Conservation (phyloP, 768 basidiomycete genomes). For the Amanita pseudoporphyria region DNA sequence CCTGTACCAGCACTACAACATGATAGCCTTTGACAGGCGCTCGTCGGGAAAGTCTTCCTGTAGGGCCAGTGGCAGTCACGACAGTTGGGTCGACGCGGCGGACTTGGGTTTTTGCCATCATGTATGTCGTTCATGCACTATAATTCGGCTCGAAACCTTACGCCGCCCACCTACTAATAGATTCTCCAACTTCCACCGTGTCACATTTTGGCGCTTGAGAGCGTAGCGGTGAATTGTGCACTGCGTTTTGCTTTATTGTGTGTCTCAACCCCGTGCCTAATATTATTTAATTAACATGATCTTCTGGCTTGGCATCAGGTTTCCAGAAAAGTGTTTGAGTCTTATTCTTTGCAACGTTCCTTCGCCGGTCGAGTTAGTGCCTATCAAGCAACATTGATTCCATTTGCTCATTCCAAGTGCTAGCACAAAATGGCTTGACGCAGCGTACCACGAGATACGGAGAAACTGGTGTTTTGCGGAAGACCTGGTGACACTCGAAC, state of each 20-base stretch:
- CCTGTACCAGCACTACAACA: constrained; percentile 48
- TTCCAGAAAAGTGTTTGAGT: constrained; percentile 63
- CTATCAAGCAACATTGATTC: constrained; percentile 1
- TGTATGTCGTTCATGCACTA: constrained; percentile 26
- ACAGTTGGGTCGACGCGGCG: constrained; percentile 73
- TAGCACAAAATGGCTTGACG: constrained; percentile 51
- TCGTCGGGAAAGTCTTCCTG: constrained; percentile 47
- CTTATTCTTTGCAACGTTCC: constrained; percentile 63
- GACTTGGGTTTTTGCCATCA: constrained; percentile 61
- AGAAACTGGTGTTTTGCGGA: constrained; percentile 55
- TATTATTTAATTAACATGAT: not conserved
- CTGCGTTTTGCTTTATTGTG: constrained; percentile 59
- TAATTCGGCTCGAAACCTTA: not conserved
- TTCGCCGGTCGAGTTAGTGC: constrained; percentile 52
- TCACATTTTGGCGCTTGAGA: constrained; percentile 66
- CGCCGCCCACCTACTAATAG: constrained; percentile 29
- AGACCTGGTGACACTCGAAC: constrained; percentile 59
- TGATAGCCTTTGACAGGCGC: constrained; percentile 71
- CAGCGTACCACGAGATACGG: constrained; percentile 54
- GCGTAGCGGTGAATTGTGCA: constrained; percentile 44
- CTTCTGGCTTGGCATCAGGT: constrained; percentile 29
- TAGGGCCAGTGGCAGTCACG: constrained; percentile 46
- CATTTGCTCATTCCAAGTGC: constrained; percentile 4
- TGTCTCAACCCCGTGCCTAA: constrained; percentile 18
- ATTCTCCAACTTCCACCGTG: constrained; percentile 53